Percentiles rank a stretch among this genome's conserved stretches.
Conservation (phyloP, 257 asterid species). For the Penstemon newberryi region DNA sequence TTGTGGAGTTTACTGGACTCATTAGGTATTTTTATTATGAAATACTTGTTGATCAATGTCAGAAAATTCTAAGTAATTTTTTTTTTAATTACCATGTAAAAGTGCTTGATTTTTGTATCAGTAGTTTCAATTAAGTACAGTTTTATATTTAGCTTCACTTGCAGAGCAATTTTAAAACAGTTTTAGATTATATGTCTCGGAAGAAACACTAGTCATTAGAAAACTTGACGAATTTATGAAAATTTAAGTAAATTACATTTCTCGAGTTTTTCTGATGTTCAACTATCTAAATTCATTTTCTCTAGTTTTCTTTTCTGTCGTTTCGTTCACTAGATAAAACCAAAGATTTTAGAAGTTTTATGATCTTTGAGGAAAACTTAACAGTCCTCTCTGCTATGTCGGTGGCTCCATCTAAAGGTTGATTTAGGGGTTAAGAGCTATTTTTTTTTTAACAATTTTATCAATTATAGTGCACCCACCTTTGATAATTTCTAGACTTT, state of each 20-base stretch:
- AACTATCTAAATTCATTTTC: not conserved
- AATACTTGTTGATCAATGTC: not conserved
- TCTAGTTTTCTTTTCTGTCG: not conserved
- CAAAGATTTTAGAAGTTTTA: not conserved
- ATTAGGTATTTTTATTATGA: conserved; percentile 52
- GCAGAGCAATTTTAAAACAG: not conserved
- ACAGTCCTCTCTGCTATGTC: not conserved
- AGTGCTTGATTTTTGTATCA: not conserved
- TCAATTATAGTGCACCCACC: not conserved
- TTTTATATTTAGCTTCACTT: not conserved
- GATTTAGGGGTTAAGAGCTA: not conserved
- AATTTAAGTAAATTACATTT: not conserved
- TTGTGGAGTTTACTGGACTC: conserved; percentile 90
- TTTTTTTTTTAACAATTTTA: not conserved
- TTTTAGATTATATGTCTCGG: not conserved
- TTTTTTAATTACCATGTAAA: not conserved
- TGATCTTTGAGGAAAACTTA: not conserved
- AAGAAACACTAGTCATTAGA: not conserved
- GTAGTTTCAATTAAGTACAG: not conserved
- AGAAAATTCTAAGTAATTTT: not conserved
- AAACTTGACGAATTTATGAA: not conserved
- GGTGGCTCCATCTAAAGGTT: not conserved
- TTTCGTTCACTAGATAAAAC: not conserved
- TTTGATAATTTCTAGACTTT: not conserved
- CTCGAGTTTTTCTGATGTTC: conserved; percentile 1